Evolutionary conservation across 2,329 filamentous ascomycete species (phyloP), one percentile per base, ranked within the genome.

Genomic region (Gaeumannomyces tritici): DNA sequence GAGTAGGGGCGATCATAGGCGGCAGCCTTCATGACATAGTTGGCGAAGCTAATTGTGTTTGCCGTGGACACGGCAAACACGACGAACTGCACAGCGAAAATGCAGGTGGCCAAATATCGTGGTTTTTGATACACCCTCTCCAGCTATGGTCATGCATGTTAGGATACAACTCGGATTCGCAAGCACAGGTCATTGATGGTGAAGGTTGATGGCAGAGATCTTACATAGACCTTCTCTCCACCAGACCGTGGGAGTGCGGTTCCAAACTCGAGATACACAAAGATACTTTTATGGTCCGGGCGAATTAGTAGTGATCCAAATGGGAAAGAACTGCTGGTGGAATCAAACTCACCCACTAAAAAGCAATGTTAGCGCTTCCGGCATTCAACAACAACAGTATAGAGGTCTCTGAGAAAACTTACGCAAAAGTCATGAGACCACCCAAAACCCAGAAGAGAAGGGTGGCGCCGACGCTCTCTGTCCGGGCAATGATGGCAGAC

Each of bases 381-480:
- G 18, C 57, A 57, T 29, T 59, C n/a, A 35, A 15, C 24, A 9
- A 9, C n/a, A 57, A 13, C 13, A 13, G 13, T 35, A 35, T 18
- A 12, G 6, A 18, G 35, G 35, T 18, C 6, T 73, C 70, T 13
- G 70, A 72, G 11, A 55, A 31, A 71, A 77, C 65, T 75, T 73
- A 65, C 77, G 68, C 75, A 69, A 77, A 73, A 8, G 78, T 77
- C 69, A 81, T 79, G 3, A 79, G 24, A 15, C 76, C 79, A 6
- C 80, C 79, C 8, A 76, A 67, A 3, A 77, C 74, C 79, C 80
- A 82, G 66, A 81, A 76, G 28, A 80, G 70, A n/a, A 81, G 65
- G 31, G 78, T 75, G 21, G 76, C 70, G 7, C 77, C 79, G 47
- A 80, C 73, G 64, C 77, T 80, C 2, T 77, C 74, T 2, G 75